These are phyloP conservation scores for Crithidia brevicula DNA, from an alignment of 208 protist species.

Conservation along the genomic window DNA sequence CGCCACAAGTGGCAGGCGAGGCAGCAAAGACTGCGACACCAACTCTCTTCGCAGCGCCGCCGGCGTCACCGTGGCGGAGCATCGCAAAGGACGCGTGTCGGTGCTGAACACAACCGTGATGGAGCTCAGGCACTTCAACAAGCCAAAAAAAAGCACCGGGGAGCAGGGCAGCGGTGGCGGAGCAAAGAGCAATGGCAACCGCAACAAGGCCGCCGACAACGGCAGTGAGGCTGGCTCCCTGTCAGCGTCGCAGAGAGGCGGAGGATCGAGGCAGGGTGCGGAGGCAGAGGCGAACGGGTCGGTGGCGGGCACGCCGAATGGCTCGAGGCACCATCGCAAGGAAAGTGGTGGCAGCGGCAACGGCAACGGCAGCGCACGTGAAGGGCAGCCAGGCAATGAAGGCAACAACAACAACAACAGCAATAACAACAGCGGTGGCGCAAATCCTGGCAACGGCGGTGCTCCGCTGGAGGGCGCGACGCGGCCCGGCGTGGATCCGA, in stretches of 20 bases:
- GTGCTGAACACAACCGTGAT: conserved; percentile 35
- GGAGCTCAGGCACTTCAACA: conserved; percentile 43
- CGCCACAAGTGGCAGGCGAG: neutral
- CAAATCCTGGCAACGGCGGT: too few relatives aligned
- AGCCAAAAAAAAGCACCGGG: conserved; percentile 9
- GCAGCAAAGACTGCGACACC: conserved; percentile 3
- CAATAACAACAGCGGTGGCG: conserved; percentile 8
- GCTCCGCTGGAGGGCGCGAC: neutral
- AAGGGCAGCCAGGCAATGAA: too few relatives aligned
- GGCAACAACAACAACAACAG: conserved; percentile 16
- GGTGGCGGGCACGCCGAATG: neutral
- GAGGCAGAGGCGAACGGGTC: neutral
- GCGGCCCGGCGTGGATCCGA: conserved; percentile 15
- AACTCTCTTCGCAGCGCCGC: conserved; percentile 16
- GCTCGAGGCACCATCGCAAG: neutral
- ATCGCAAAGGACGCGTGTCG: conserved; percentile 27
- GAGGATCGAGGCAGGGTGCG: neutral
- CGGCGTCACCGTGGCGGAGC: conserved; percentile 27
- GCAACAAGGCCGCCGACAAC: neutral
- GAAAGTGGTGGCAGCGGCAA: conserved; percentile 1
- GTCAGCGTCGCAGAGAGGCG: neutral
- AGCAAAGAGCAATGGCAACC: neutral
- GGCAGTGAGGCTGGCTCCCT: conserved; percentile 1
- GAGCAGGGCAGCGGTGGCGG: neutral
- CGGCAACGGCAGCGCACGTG: neutral